Evolutionary conservation across 345 rosid genomes (phyloP).

Genomic region (Camelina neglecta): DNA sequence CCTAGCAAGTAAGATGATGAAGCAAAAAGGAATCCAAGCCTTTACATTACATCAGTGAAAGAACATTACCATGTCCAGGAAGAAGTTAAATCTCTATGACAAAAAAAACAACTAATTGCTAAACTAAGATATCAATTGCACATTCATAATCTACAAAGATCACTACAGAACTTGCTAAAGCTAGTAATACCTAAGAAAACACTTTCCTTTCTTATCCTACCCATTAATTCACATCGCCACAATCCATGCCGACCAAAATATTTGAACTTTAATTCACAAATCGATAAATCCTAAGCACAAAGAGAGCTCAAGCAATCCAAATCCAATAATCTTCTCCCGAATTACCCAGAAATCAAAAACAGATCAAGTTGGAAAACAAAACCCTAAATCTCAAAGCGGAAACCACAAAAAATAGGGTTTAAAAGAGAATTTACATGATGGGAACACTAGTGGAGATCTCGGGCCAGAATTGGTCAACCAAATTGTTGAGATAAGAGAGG

Average conservation of each 20-base stretch:
- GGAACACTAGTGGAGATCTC: slow-evolving; percentile 99
- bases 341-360: not conserved
- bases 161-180: slow-evolving; percentile 1
- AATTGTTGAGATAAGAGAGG: slow-evolving; percentile 78
- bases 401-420: not conserved
- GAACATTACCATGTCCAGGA: slow-evolving; percentile 8
- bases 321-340: slow-evolving; percentile 16
- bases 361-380: slow-evolving; percentile 40
- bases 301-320: slow-evolving; percentile 15
- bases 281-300: slow-evolving; percentile 10
- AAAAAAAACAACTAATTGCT: not conserved
- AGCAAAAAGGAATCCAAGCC: slow-evolving; percentile 4
- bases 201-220: not conserved
- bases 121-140: slow-evolving; percentile 1
- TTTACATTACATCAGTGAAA: slow-evolving; percentile 6
- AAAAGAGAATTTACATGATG: slow-evolving; percentile 60
- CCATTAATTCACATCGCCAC: slow-evolving; percentile 27
- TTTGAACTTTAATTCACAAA: slow-evolving; percentile 23
- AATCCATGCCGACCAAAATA: not conserved
- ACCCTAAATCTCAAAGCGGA: slow-evolving; percentile 39
- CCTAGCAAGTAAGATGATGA: not conserved
- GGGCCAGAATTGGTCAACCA: slow-evolving; percentile 94
- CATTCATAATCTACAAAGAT: slow-evolving; percentile 9
- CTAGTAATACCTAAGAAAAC: slow-evolving; percentile 1
- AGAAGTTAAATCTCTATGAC: slow-evolving; percentile 5